Evolutionary conservation across 345 rosid species (phyloP), one percentile per base, ranked within the genome.

Genomic region (Iberis pinnata): DNA sequence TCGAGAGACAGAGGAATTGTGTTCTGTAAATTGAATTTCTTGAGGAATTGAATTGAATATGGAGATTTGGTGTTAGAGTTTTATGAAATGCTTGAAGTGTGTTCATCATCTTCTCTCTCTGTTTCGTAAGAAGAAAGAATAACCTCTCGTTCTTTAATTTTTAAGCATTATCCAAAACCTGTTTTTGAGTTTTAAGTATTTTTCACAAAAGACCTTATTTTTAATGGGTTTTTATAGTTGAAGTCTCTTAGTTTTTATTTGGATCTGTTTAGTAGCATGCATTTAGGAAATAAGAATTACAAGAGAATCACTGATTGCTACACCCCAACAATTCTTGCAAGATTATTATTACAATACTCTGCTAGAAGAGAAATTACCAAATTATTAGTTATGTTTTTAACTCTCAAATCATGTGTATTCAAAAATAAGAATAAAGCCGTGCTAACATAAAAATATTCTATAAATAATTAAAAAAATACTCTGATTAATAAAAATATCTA

Each of bases 151-250:
- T 64, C n/a, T n/a, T n/a, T 39, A 12, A n/a, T 19, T 67, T 67
- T 36, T 24, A 42, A 17, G 63, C 71, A 68, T 68, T 68, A 68
- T 68, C 72, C 67, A 61, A 68, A 60, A 68, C 40, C 45, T 43
- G 46, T 39, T 60, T 12, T 67, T 52, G 25, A 44, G 39, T 67
- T 53, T 17, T 4, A 1, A n/a, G 12, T 40, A 60, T 60, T 68
- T n/a, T 60, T 8, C 43, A 35, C 11, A 14, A 13, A 14, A 42
- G 8, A 18, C 43, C 58, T 47, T 54, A 20, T 1, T 3, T 38
- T 43, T n/a, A n/a, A 11, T 0, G 40, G 22, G 32, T 6, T 60
- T 10, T 46, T 52, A 37, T 11, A 44, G 29, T 27, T 8, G 0
- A 8, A 43, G 37, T 12, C 70, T 43, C 42, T 19, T 43, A 58